Percentiles rank a stretch among this genome's conserved stretches.
Conservation (phyloP, 2,329 filamentous ascomycete species). For the Fusarium circinatum region DNA sequence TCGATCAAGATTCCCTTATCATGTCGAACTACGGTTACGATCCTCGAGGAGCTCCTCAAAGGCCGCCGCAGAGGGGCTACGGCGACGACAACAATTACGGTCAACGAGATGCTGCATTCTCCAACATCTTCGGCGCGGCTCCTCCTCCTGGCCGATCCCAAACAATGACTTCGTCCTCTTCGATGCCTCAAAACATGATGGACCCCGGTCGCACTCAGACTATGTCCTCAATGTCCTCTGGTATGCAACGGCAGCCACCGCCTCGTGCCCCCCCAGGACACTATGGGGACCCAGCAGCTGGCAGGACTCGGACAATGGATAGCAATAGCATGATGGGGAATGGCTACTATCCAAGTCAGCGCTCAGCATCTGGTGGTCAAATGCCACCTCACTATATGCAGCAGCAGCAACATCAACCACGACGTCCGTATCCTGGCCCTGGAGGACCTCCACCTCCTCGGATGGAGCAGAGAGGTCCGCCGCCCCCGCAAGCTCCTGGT, state of each 20-base stretch:
- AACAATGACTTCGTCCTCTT: conserved; percentile 90
- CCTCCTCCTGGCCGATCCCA: conserved; percentile 91
- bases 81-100: conserved; percentile 61
- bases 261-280: conserved; percentile 60
- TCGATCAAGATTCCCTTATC: conserved; percentile 38
- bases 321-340: conserved; percentile 56
- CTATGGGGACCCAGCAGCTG: conserved; percentile 48
- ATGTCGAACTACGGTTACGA: conserved; percentile 71
- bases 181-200: conserved; percentile 63
- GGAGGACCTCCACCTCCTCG: conserved; percentile 67
- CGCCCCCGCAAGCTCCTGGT: conserved; percentile 54
- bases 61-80: conserved; percentile 57
- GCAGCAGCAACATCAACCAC: conserved; percentile 56
- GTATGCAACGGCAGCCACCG: conserved; percentile 72
- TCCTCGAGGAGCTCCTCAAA: conserved; percentile 59
- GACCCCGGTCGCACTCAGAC: conserved; percentile 79
- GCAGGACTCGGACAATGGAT: conserved; percentile 47
- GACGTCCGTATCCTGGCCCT: conserved; percentile 58
- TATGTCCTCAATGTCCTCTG: conserved; percentile 67
- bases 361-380: conserved; percentile 62
- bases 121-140: conserved; percentile 91
- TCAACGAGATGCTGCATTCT: conserved; percentile 94
- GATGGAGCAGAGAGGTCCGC: conserved; percentile 68
- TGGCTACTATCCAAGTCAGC: conserved; percentile 65
- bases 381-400: conserved; percentile 59